Base-by-base conservation (phyloP, 176 grass and related monocot species). In the Carex pumila region DNA sequence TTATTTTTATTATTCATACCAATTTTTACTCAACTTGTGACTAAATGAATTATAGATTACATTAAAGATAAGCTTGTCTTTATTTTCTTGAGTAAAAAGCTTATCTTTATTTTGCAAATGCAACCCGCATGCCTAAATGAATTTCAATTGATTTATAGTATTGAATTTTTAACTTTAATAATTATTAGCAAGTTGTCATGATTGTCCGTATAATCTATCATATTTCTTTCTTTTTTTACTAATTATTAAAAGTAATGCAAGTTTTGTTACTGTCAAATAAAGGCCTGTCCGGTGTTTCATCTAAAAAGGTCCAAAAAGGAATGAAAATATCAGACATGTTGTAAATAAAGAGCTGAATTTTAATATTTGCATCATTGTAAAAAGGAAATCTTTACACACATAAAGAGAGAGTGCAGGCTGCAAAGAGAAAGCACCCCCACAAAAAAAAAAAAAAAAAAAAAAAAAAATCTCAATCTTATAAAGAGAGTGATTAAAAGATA, bases 321-420 rank as follows among this genome's bases (percentile, higher is more conserved):
- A 81, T 6, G 43, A 7, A 83, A 54, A 18, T 41, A 59, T n/a
- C n/a, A 83, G 64, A 52, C 31, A 83, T 32, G 64, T 71, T 39
- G 13, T 12, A 34, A 32, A 21, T 12, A 34, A 9, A 21, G 25
- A 31, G 12, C 22, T 17, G 11, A 37, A 29, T 22, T 62, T 25
- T 56, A 57, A 78, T 56, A 69, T 83, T 34, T 83, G 43, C 62
- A 50, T 53, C 22, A 25, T 68, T 65, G 9, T 66, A 31, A 49
- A 31, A 17, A 54, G 37, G 12, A 62, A 83, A 83, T 83, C 61
- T 83, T 81, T 83, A 57, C 73, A 57, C 62, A 55, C 81, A 68
- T 53, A 83, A 69, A 68, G 45, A 83, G 59, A 34, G 64, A 25
- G 37, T 83, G 80, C 19, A 10, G 17, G 22, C 7, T 12, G 81